Conservation (phyloP, 805 yeast species). For the Sugiyamaella qingdaonensis region DNA sequence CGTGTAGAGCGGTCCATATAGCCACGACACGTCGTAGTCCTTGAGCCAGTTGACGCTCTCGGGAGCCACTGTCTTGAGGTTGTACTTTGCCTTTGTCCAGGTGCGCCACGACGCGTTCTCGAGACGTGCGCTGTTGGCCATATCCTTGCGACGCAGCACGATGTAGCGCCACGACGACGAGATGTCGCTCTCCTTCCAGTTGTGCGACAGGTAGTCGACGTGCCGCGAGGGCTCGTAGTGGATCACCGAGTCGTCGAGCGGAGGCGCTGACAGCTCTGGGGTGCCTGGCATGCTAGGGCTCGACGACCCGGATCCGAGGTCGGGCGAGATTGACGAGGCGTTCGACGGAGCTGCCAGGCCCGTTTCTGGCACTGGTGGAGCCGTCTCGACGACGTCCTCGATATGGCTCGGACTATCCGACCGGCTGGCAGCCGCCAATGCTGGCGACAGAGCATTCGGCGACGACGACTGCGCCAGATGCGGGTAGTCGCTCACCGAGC, state of each 20-base stretch:
- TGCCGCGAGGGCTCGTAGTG: slow-evolving; percentile 79
- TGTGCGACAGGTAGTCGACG: slow-evolving; percentile 90
- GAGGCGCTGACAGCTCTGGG: slow-evolving; percentile 20
- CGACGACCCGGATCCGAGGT: neutral
- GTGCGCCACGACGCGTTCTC: slow-evolving; percentile 93
- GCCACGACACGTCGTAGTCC: slow-evolving; percentile 96
- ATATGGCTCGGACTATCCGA: neutral
- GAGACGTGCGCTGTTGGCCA: slow-evolving; percentile 73
- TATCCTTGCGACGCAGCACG: slow-evolving; percentile 73
- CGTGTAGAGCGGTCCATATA: slow-evolving; percentile 81
- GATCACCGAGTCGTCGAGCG: slow-evolving; percentile 72
- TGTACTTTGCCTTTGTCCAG: slow-evolving; percentile 78
- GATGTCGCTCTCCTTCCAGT: slow-evolving; percentile 93
- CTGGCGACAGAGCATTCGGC: neutral
- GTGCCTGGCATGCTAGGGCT: slow-evolving; percentile 21
- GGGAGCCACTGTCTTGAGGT: slow-evolving; percentile 75
- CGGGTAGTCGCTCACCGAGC: slow-evolving; percentile 23
- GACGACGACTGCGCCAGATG: slow-evolving; percentile 16
- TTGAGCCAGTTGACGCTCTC: slow-evolving; percentile 93
- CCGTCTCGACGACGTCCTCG: neutral
- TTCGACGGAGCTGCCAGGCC: neutral
- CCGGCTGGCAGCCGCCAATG: neutral
- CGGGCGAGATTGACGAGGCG: neutral
- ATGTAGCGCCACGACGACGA: slow-evolving; percentile 95
- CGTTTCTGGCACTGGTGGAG: neutral